Evolutionary conservation across 352 stramenopile genomes (phyloP), one percentile per base, ranked within the genome.

Genomic region (Globisporangium abappressorium): DNA sequence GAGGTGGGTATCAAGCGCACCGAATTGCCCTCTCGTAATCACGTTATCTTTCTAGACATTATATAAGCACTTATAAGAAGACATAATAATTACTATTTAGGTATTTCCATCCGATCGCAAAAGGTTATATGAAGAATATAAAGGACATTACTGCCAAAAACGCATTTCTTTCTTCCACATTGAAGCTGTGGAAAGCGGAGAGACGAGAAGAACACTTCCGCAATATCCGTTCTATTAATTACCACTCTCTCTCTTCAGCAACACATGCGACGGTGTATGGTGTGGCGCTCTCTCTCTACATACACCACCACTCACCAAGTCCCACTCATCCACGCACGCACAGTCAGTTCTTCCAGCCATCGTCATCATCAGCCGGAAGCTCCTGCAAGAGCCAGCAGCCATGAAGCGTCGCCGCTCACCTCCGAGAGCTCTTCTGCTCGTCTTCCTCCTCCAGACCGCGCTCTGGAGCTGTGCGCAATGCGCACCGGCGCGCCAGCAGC

Each of bases 171-270:
- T 61, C 56, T 61, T 43, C 56, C 56, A n/a, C 56, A 61, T 61
- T 61, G 56, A 61, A 61, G 56, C 56, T 61, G 56, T 61, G 56
- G 30, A 47, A 61, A 46, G 26, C 18, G 15, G 41, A 47, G 38
- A 47, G 41, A 5, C 15, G 4, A 34, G 9, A 9, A 36, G 24
- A 58, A 3, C 28, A 26, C 28, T 59, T 58, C 54, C 14, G 5
- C 41, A 47, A 47, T n/a, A 43, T 26, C 55, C 12, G 56, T 47
- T 46, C 56, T 62, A 62, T 62, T 62, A 62, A 62, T 62, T 30
- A 9, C 8, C 47, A 3, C 47, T 5, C 47, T 54, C 20, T 14
- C 36, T 43, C 15, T 26, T 18, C 38, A 20, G 18, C 38, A 15
- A 28, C 26, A 15, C 55, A 60, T 60, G 55, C 18, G 55, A 60